phyloP scores from a whole-genome alignment of 495 filamentous ascomycete genomes.

The Elasticomyces elasticus region DNA sequence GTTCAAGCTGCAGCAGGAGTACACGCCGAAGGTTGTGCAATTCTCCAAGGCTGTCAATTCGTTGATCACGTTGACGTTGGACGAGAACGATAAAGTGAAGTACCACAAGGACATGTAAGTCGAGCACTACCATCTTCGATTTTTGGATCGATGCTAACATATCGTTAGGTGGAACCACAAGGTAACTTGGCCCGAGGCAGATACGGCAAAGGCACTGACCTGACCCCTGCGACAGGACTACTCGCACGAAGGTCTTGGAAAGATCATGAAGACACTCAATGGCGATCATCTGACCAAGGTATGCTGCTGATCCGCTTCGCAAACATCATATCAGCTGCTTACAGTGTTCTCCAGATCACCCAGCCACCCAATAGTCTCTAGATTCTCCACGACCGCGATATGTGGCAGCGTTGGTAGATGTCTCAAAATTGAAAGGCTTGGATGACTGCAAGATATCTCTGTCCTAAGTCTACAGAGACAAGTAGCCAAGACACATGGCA shows the following conservation, averaged over 20 bases:
- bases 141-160: not conserved
- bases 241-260: conserved; percentile 40
- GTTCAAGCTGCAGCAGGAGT: conserved; percentile 41
- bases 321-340: not conserved
- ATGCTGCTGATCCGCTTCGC: not conserved
- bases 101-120: conserved; percentile 42
- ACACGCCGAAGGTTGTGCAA: conserved; percentile 32
- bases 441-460: too few relatives aligned
- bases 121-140: too few relatives aligned
- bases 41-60: conserved; percentile 33
- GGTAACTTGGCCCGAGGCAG: too few relatives aligned
- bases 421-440: too few relatives aligned
- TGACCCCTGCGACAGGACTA: conserved; percentile 30
- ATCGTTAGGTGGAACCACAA: conserved; percentile 36
- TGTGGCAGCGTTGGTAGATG: too few relatives aligned
- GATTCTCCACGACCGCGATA: too few relatives aligned
- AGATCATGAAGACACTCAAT: conserved; percentile 41
- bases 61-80: conserved; percentile 35
- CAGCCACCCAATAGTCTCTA: conserved; percentile 1
- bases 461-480: too few relatives aligned
- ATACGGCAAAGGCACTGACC: not conserved
- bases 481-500: too few relatives aligned
- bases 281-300: conserved; percentile 36
- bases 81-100: conserved; percentile 36
- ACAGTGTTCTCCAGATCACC: not conserved